Conservation (phyloP, 148 eudicot genomes). For the Fallopia convolvulus region DNA sequence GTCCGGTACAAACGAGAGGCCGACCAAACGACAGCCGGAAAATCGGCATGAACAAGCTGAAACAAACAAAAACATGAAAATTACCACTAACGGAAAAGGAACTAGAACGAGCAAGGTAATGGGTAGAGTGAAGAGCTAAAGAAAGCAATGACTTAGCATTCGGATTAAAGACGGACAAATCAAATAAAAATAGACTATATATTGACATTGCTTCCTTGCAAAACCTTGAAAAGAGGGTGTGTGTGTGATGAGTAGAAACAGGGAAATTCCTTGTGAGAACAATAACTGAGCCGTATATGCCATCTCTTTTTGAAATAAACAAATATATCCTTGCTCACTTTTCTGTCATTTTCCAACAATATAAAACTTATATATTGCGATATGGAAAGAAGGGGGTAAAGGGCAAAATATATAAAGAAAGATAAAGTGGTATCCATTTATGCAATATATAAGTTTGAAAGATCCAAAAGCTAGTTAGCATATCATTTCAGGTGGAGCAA, state of each 20-base stretch:
- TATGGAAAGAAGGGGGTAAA: background rate
- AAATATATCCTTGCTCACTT: background rate
- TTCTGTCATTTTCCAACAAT: background rate
- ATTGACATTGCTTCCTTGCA: background rate
- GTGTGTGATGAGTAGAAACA: background rate
- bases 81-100: no score
- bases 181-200: background rate
- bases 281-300: background rate
- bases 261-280: background rate
- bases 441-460: background rate
- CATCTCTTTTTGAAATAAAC: background rate
- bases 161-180: no score
- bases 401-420: background rate
- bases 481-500: constrained; percentile 6
- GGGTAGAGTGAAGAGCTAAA: no score
- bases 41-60: no score
- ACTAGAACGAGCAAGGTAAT: no score
- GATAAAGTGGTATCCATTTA: background rate
- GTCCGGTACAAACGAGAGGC: no score
- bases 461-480: background rate
- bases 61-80: no score
- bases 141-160: no score
- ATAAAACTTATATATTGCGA: background rate
- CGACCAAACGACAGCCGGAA: no score
- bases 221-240: background rate